Base-by-base conservation (phyloP, 2,329 filamentous ascomycete genomes). In the Triangularia verruculosa region DNA sequence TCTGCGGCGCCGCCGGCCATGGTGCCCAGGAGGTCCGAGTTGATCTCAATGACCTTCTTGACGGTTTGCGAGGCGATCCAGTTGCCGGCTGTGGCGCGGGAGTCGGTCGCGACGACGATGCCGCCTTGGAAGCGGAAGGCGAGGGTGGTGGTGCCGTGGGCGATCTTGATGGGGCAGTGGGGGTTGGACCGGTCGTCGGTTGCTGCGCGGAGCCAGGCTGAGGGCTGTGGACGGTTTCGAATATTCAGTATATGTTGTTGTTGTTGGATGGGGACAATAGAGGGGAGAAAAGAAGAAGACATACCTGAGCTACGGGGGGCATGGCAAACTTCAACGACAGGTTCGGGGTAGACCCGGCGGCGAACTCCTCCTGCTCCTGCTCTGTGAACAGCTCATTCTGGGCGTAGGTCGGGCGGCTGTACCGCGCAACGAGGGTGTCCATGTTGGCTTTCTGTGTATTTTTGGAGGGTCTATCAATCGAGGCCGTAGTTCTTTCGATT, bases 31-130 rank as follows among this genome's bases (percentile, higher is more conserved):
- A 99, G 85, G 78, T 89, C 90, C 79, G 85, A 92, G 83, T 97
- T 97, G 84, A 97, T 97, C 85, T 97, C 93, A 75, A 99, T 98
- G 71, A 99, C 95, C 86, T 99, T 99, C 88, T 99, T 99, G 75
- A 99, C 95, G 61, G 95, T 99, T 85, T 99, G 95, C 80, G 92
- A 96, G 70, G 95, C 95, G 79, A 99, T 99, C 95, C 95, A 99
- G 86, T 95, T 96, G 74, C 95, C 95, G 28, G 95, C 94, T 56
- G 95, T 97, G 65, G 95, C 95, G 80, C 95, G 89, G 65, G 95
- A 99, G 81, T 99, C 95, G 64, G 95, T 99, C 61, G 94, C 94
- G 59, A 99, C 94, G 75, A 99, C 96, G 80, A 99, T 98, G 76
- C 95, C 95, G 73, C 93, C 93, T 81, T 98, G 89, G 85, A 98